Conservation (phyloP, 495 filamentous ascomycete genomes). For the Entonaema liquescens region DNA sequence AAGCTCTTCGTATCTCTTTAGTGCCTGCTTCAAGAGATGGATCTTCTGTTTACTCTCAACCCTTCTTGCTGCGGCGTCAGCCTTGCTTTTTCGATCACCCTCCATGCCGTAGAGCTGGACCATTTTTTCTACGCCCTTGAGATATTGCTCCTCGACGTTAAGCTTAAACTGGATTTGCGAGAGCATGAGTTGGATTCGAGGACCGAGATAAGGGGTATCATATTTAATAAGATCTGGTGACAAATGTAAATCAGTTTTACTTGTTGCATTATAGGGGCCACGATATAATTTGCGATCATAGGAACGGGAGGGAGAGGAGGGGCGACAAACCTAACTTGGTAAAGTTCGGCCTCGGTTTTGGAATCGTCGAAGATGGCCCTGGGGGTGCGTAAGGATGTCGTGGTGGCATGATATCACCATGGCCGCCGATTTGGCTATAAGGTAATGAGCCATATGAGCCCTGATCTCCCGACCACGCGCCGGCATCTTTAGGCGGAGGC, state of each 20-base stretch:
- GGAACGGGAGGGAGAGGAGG: background rate
- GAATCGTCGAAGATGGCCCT: conserved; percentile 71
- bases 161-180: conserved; percentile 99
- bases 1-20: conserved; percentile 97
- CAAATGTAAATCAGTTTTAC: conserved; percentile 26
- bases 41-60: conserved; percentile 99
- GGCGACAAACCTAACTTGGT: conserved; percentile 86
- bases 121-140: conserved; percentile 99
- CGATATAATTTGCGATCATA: background rate
- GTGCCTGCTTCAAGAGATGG: conserved; percentile 89
- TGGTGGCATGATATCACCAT: conserved; percentile 81
- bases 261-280: background rate
- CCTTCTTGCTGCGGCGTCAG: conserved; percentile 86
- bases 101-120: conserved; percentile 96
- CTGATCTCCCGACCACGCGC: conserved; percentile 49
- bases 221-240: conserved; percentile 94
- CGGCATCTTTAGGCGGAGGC: conserved; percentile 72
- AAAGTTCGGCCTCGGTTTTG: conserved; percentile 85
- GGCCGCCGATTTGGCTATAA: conserved; percentile 57
- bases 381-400: conserved; percentile 81
- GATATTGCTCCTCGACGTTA: conserved; percentile 99
- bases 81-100: conserved; percentile 93
- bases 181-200: conserved; percentile 98
- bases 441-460: conserved; percentile 55
- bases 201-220: conserved; percentile 93